A percentile compares a stretch with the other conserved stretches of the same genome.
phyloP scores from a whole-genome alignment of 163 green algal genomes.

The Chlorella variabilis region DNA sequence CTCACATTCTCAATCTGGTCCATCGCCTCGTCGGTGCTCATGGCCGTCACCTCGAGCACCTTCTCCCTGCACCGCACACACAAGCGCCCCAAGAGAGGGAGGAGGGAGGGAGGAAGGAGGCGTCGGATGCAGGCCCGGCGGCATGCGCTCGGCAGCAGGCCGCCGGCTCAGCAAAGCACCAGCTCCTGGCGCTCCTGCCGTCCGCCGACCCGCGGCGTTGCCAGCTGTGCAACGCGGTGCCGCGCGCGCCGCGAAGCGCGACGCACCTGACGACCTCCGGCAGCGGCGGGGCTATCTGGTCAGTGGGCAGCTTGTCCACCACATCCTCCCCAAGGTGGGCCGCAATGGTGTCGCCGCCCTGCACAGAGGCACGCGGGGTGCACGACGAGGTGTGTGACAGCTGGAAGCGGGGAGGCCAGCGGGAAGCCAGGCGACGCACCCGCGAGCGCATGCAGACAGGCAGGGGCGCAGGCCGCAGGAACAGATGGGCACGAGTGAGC shows the following conservation, averaged over 20 bases:
- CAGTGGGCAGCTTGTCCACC: conserved; percentile 33
- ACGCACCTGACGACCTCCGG: conserved; percentile 46
- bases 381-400: not conserved
- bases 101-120: not conserved
- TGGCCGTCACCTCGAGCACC: conserved; percentile 61
- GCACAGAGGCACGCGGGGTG: not conserved
- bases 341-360: conserved; percentile 35
- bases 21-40: conserved; percentile 73
- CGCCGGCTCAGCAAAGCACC: not conserved
- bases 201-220: no score
- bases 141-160: not conserved
- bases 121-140: not conserved
- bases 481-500: no score
- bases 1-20: conserved; percentile 75
- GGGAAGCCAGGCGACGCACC: not conserved
- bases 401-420: not conserved
- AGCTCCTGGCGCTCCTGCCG: not conserved
- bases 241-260: not conserved
- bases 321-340: conserved; percentile 24
- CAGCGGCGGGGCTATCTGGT: conserved; percentile 8
- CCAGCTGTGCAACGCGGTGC: no score
- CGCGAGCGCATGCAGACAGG: not conserved
- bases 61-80: conserved; percentile 52
- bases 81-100: not conserved
- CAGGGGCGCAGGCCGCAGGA: not conserved